A percentile compares a stretch with the other conserved stretches of the same genome.
phyloP scores from a whole-genome alignment of 768 basidiomycete genomes.

The Hortiboletus campestris region DNA sequence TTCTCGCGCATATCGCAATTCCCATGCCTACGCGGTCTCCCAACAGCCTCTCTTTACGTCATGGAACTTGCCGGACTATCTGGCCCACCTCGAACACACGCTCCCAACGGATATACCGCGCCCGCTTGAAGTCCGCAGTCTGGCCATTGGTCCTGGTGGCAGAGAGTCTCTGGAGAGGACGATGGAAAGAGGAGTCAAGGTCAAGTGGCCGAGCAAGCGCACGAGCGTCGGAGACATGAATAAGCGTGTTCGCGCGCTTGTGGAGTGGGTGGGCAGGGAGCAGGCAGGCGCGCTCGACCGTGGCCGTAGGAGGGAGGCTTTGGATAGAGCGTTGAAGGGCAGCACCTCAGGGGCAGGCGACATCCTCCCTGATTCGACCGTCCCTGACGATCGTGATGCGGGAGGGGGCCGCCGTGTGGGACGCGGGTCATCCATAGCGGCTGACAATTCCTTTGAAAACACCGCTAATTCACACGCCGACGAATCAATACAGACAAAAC shows the following conservation, averaged over 20 bases:
- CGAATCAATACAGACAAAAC: conserved; percentile 10
- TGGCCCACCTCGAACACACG: conserved; percentile 81
- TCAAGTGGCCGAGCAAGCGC: conserved; percentile 91
- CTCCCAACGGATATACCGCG: conserved; percentile 74
- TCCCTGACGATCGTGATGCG: conserved; percentile 16
- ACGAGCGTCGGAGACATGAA: conserved; percentile 98
- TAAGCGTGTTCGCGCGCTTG: conserved; percentile 84
- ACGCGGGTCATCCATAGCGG: conserved; percentile 33
- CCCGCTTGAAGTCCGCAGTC: conserved; percentile 67
- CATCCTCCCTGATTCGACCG: conserved; percentile 4
- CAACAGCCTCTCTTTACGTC: conserved; percentile 78
- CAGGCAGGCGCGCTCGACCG: conserved; percentile 76
- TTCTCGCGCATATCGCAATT: conserved; percentile 71
- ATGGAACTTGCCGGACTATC: conserved; percentile 93
- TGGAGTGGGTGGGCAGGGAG: conserved; percentile 93
- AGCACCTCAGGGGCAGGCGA: conserved; percentile 8
- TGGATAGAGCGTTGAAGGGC: conserved; percentile 51
- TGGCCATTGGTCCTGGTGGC: conserved; percentile 40
- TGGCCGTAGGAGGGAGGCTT: conserved; percentile 61
- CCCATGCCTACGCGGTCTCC: conserved; percentile 75
- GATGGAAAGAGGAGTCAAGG: conserved; percentile 76
- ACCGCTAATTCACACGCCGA: conserved; percentile 13
- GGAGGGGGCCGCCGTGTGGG: conserved; percentile 11
- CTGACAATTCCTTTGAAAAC: conserved; percentile 25
- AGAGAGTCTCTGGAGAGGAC: conserved; percentile 59